A percentile compares a stretch with the other conserved stretches of the same genome.
Conservation (phyloP, 2,329 filamentous ascomycete genomes). For the Aspergillus amoenus region DNA sequence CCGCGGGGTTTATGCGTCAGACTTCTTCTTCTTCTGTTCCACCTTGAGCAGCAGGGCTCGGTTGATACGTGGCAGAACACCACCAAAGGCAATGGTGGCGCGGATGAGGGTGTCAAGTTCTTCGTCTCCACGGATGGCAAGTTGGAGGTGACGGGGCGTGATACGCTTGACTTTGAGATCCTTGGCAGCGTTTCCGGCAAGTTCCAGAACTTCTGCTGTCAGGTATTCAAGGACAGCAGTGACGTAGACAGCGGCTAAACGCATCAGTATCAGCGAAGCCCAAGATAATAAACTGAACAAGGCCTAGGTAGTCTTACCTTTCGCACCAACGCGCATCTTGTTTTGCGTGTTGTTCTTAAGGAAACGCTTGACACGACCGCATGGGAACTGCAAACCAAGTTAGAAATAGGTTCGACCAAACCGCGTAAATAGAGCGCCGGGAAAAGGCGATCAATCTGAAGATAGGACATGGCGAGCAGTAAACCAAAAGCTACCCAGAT, state of each 20-base stretch:
- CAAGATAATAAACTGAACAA: neutral
- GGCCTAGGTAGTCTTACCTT: conserved; percentile 52
- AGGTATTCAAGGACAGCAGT: conserved; percentile 98
- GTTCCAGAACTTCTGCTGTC: conserved; percentile 94
- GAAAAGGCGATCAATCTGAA: neutral
- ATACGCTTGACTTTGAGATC: conserved; percentile 99
- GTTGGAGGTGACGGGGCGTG: conserved; percentile 93
- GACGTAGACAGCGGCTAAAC: conserved; percentile 84
- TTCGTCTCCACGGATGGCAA: conserved; percentile 97
- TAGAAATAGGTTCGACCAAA: neutral
- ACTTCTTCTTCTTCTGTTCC: conserved; percentile 92
- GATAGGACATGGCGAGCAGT: neutral
- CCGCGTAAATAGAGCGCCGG: neutral
- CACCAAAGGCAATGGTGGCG: conserved; percentile 96
- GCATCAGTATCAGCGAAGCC: conserved; percentile 16
- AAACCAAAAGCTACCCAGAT: neutral
- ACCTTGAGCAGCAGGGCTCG: conserved; percentile 92
- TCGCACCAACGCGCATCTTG: conserved; percentile 99
- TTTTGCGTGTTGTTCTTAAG: conserved; percentile 99
- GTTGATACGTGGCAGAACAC: conserved; percentile 98
- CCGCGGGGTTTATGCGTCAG: conserved; percentile 31
- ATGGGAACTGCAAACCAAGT: conserved; percentile 72
- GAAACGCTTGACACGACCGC: conserved; percentile 99
- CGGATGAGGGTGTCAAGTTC: conserved; percentile 96
- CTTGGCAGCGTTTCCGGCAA: conserved; percentile 98